A percentile compares a stretch with the other conserved stretches of the same genome.
Evolutionary conservation across 306 rosid species (phyloP).

Genomic region (Biancaea sappan): DNA sequence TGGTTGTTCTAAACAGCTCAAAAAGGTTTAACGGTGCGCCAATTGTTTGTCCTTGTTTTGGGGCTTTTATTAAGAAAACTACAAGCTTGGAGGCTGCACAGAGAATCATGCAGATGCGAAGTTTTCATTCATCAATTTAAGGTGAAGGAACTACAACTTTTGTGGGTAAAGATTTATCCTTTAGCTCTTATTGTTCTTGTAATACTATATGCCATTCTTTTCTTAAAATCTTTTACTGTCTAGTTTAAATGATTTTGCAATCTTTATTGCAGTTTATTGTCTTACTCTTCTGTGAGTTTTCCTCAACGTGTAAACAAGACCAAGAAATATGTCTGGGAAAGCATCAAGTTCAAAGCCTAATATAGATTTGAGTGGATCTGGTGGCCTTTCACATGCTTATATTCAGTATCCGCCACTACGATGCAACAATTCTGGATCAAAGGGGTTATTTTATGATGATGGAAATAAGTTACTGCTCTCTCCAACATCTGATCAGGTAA

Average conservation of each 20-base stretch:
- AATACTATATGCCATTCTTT: constrained; percentile 31
- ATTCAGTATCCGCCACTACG: constrained; percentile 76
- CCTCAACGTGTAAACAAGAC: constrained; percentile 30
- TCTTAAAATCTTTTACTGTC: constrained; percentile 23
- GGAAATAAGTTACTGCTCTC: constrained; percentile 80
- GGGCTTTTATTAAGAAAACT: constrained; percentile 20
- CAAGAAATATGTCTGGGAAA: constrained; percentile 68
- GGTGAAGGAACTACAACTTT: constrained; percentile 23
- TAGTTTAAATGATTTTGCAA: constrained; percentile 34
- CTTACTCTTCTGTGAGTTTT: constrained; percentile 1
- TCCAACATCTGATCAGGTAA: constrained; percentile 82
- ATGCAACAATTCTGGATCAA: constrained; percentile 65
- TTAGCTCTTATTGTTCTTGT: constrained; percentile 16
- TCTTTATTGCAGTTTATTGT: constrained; percentile 34
- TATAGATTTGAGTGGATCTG: constrained; percentile 68
- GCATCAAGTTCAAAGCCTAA: constrained; percentile 81
- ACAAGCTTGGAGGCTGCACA: constrained; percentile 31
- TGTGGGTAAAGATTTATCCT: constrained; percentile 31
- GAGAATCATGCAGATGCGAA: constrained; percentile 34
- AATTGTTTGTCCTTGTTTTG: constrained; percentile 23
- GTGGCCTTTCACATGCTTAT: constrained; percentile 91
- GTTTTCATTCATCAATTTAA: constrained; percentile 31
- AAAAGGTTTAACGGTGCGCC: constrained; percentile 51
- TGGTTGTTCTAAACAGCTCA: constrained; percentile 54
- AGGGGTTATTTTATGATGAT: constrained; percentile 87